These are phyloP conservation scores for Penicillium hordei DNA, from an alignment of 2,329 filamentous ascomycete genomes.

Conservation along the genomic window DNA sequence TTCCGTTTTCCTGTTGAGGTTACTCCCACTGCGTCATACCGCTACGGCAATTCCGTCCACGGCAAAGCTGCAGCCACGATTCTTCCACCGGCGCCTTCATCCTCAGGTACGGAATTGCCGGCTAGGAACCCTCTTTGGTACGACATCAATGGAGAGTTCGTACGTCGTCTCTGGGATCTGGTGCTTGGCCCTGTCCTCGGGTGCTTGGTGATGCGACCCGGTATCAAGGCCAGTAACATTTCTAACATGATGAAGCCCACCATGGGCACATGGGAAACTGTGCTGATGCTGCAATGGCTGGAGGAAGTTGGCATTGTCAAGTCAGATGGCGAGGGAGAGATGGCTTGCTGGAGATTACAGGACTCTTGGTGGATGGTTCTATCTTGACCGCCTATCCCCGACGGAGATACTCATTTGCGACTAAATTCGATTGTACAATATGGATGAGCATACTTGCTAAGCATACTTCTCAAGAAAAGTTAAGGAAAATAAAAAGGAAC, in stretches of 20 bases:
- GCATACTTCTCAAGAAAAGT: not conserved
- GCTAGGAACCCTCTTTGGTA: conserved; percentile 49
- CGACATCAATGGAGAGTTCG: conserved; percentile 47
- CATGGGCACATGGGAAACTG: conserved; percentile 45
- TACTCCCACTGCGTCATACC: conserved; percentile 38
- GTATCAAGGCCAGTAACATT: conserved; percentile 38
- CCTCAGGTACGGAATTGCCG: conserved; percentile 9
- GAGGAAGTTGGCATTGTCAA: conserved; percentile 25
- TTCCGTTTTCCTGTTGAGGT: conserved; percentile 47
- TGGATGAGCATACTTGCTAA: not conserved
- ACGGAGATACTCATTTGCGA: not conserved
- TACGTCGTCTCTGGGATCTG: conserved; percentile 43
- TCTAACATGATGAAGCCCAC: conserved; percentile 39
- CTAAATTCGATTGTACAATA: not conserved
- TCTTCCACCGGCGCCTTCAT: conserved; percentile 19
- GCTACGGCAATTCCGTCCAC: conserved; percentile 41
- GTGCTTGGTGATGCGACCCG: conserved; percentile 44
- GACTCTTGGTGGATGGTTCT: conserved; percentile 47
- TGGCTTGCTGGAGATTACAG: conserved; percentile 33
- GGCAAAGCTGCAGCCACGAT: conserved; percentile 12
- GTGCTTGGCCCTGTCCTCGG: conserved; percentile 44
- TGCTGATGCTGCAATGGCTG: conserved; percentile 44
- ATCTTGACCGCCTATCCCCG: not conserved
- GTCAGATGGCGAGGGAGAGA: conserved; percentile 12
- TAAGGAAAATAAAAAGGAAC: not conserved